Base-by-base conservation (phyloP, 164 flowering plant species). In the Tetrastigma voinierianum region DNA sequence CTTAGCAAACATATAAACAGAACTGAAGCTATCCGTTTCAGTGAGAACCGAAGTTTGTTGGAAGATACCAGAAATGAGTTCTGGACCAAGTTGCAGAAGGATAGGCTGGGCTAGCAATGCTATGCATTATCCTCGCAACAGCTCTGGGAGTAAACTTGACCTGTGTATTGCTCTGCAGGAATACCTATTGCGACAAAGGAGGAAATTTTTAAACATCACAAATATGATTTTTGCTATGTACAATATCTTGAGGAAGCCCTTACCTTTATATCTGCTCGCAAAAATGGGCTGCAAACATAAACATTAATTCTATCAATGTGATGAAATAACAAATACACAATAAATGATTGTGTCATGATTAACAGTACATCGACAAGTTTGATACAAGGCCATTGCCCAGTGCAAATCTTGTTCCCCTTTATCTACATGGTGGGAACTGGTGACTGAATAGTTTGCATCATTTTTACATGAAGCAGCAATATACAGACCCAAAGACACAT, bases 201-300 rank as follows among this genome's bases (percentile, higher is more conserved):
- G 44, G 19, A 64, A 23, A 13, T 10, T 16, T 12, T 40, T 43
- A 24, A 64, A 52, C 20, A 66, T 11, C 44, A 9, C 44, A 54
- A 53, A 32, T 32, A 53, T 19, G 9, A 61, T 45, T 18, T 55
- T 47, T 20, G 21, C 18, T 7, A 19, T 20, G 4, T 19, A 44
- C 9, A 51, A 58, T 24, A 55, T 32, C 9, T 16, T 19, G 15
- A 24, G 20, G 18, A 43, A 57, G 40, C 44, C 8, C 70, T 75
- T 63, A 89, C 98, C 96, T 96, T 96, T 74, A 93, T 90, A 76
- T 96, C 98, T 71, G 99, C 85, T 77, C 86, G 85, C 78, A 96
- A 67, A 70, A 90, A 96, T 48, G 79, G 85, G 77, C 99, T 95
- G 93, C 86, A 89, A 67, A 74, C 18, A 48, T 23, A 69, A 48